Evolutionary conservation across 352 stramenopile genomes (phyloP).

Genomic region (Globisporangium rhizosaccharum): DNA sequence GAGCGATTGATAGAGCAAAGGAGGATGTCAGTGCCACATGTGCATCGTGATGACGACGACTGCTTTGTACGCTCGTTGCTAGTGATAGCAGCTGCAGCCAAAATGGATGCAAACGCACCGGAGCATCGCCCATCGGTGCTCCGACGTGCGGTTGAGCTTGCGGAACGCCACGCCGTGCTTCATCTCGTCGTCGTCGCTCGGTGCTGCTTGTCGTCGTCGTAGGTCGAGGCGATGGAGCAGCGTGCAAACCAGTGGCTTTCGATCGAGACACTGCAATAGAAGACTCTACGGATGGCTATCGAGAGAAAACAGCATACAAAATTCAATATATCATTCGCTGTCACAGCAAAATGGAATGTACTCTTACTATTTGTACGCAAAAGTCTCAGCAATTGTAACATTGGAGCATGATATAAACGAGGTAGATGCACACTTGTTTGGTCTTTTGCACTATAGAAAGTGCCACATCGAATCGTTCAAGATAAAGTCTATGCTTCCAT

Average conservation of each 20-base stretch:
- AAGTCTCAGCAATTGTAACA: neutral
- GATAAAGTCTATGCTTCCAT: neutral
- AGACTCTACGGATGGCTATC: neutral
- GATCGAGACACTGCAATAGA: neutral
- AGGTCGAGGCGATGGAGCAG: neutral
- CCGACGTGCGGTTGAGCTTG: conserved; percentile 90
- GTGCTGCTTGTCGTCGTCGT: neutral
- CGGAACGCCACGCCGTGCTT: conserved; percentile 83
- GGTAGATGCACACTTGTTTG: neutral
- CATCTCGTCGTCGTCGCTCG: conserved; percentile 29
- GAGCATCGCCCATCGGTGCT: conserved; percentile 96
- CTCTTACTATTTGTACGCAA: neutral
- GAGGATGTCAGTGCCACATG: too few relatives aligned
- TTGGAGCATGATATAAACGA: neutral
- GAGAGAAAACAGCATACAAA: neutral
- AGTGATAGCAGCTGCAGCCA: neutral
- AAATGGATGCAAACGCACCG: conserved; percentile 40
- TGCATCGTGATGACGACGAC: too few relatives aligned
- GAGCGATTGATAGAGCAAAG: neutral
- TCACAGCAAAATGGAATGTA: neutral
- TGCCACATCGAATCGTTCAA: neutral
- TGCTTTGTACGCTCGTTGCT: neutral
- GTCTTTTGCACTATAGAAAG: neutral
- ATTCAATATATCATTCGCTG: neutral
- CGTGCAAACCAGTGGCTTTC: too few relatives aligned